These are phyloP conservation scores for Microstegium vimineum DNA, from an alignment of 176 grass and related monocot genomes.

Conservation along the genomic window DNA sequence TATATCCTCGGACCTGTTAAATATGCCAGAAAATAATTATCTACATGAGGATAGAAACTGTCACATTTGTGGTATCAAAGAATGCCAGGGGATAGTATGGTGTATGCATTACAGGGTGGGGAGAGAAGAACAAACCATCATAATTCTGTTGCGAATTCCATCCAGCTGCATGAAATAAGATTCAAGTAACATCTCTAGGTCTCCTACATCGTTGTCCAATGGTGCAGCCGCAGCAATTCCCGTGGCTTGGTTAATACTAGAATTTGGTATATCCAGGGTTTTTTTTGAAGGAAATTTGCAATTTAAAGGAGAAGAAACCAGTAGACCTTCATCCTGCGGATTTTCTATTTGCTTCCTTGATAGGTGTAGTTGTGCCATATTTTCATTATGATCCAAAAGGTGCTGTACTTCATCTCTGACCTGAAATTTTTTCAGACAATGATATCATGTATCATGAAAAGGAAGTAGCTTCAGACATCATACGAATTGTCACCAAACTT, in stretches of 20 bases:
- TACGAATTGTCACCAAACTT: neutral
- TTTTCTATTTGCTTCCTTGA: conserved; percentile 57
- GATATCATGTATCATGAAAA: neutral
- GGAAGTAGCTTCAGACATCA: neutral
- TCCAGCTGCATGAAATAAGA: conserved; percentile 82
- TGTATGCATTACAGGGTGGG: neutral
- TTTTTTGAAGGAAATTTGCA: conserved; percentile 26
- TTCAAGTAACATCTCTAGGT: conserved; percentile 71
- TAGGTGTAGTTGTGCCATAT: conserved; percentile 55
- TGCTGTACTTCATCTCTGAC: conserved; percentile 72
- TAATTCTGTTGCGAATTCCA: conserved; percentile 58
- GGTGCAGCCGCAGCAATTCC: conserved; percentile 23
- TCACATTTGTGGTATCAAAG: neutral
- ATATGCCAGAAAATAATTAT: conserved; percentile 16
- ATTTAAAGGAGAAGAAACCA: conserved; percentile 29
- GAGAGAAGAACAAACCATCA: conserved; percentile 43
- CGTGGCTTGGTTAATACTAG: conserved; percentile 24
- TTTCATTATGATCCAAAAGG: conserved; percentile 65
- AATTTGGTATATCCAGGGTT: conserved; percentile 33
- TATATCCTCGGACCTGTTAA: conserved; percentile 52
- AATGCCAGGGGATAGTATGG: neutral
- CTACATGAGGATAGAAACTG: neutral
- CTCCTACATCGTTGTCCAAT: conserved; percentile 37
- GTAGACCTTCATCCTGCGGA: conserved; percentile 47
- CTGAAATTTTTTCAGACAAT: conserved; percentile 22